Conservation (phyloP, 1,284 basidiomycete genomes). For the Rhodotorula sp. region DNA sequence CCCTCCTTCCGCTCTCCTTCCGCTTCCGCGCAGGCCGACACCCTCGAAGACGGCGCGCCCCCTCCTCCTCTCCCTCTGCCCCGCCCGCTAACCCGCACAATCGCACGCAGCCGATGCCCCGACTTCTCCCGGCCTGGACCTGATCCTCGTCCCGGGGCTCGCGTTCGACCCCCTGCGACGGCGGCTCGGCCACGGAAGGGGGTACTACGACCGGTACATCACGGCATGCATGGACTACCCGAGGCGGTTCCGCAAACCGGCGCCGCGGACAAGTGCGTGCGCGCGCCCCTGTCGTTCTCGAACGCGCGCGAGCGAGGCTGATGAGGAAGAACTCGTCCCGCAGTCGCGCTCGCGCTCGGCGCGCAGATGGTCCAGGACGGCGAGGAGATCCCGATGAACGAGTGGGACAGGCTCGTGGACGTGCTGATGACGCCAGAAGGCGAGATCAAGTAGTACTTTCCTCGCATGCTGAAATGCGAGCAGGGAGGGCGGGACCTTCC, state of each 20-base stretch:
- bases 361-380: slow-evolving; percentile 47
- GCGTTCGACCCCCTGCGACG: slow-evolving; percentile 50
- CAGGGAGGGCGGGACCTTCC: background rate
- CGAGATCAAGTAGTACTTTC: background rate
- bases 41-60: slow-evolving; percentile 28
- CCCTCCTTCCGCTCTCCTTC: background rate
- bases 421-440: slow-evolving; percentile 46
- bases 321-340: background rate
- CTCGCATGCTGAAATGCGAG: background rate
- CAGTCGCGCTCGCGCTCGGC: slow-evolving; percentile 49
- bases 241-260: slow-evolving; percentile 11
- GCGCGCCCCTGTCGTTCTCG: background rate
- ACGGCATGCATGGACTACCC: slow-evolving; percentile 22
- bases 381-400: slow-evolving; percentile 48
- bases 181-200: slow-evolving; percentile 53
- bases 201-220: slow-evolving; percentile 53
- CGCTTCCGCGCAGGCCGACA: slow-evolving; percentile 6
- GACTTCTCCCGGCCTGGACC: slow-evolving; percentile 49
- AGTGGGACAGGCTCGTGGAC: slow-evolving; percentile 49
- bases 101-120: slow-evolving; percentile 45
- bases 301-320: background rate
- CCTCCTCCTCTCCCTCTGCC: background rate
- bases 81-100: background rate
- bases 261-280: slow-evolving; percentile 28
- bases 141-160: slow-evolving; percentile 53